Conservation (phyloP, 768 basidiomycete species). For the Peribolospora kevripleyi region DNA sequence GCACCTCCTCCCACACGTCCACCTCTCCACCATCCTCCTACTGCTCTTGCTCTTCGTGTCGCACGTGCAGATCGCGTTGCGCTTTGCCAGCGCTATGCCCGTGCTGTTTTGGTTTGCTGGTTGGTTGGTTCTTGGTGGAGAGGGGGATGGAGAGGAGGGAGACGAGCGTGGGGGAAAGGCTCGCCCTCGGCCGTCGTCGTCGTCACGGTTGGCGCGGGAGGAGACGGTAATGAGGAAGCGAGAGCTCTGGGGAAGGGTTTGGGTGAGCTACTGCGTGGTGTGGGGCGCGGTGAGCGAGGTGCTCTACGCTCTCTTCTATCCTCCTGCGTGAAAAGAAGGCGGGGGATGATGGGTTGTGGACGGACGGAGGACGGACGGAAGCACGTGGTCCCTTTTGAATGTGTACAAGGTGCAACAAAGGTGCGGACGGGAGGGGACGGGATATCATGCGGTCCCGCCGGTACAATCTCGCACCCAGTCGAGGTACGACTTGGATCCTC, state of each 20-base stretch:
- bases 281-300: conserved; percentile 51
- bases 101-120: conserved; percentile 56
- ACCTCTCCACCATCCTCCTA: conserved; percentile 36
- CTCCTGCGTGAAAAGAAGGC: conserved; percentile 41
- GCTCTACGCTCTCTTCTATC: conserved; percentile 64
- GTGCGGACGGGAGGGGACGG: too few species aligned
- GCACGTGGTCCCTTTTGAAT: too few species aligned
- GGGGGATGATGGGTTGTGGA: too few species aligned
- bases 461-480: too few species aligned
- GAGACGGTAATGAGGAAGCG: conserved; percentile 2
- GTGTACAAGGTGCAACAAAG: too few species aligned
- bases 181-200: too few species aligned
- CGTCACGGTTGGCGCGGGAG: neutral
- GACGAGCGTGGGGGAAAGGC: neutral
- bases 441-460: too few species aligned
- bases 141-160: conserved; percentile 19
- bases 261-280: conserved; percentile 51
- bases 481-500: too few species aligned
- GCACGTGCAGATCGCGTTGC: conserved; percentile 67
- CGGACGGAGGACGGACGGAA: too few species aligned
- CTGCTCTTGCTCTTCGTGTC: conserved; percentile 47
- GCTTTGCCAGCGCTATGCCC: conserved; percentile 51
- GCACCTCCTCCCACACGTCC: conserved; percentile 47
- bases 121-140: conserved; percentile 33
- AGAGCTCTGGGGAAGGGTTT: conserved; percentile 27